Conservation (phyloP, 306 rosid genomes). For the Cicer judaicum region DNA sequence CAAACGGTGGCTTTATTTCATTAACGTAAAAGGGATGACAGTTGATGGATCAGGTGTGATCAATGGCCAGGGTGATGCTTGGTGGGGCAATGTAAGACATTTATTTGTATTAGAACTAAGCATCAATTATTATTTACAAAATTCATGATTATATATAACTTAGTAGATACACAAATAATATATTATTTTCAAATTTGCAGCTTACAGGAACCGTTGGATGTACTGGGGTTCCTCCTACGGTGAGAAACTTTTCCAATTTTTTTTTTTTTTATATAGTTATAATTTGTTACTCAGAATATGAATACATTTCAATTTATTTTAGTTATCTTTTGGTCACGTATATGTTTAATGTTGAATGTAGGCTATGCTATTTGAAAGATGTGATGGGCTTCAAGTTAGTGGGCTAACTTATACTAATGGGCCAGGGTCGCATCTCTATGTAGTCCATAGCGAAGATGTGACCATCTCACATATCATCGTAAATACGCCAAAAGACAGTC, state of each 20-base stretch:
- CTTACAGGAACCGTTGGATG: slow-evolving; percentile 8
- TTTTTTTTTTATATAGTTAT: no score
- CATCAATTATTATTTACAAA: not conserved
- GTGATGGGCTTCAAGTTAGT: slow-evolving; percentile 39
- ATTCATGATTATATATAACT: not conserved
- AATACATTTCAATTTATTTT: no score
- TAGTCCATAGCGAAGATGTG: slow-evolving; percentile 27
- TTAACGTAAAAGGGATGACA: not conserved
- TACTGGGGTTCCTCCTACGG: slow-evolving; percentile 1
- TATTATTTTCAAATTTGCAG: slow-evolving; percentile 29
- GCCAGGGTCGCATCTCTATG: slow-evolving; percentile 34
- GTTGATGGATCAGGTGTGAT: slow-evolving; percentile 42
- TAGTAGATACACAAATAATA: not conserved
- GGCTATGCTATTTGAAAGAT: slow-evolving; percentile 39
- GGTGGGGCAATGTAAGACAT: slow-evolving; percentile 42
- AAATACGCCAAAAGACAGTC: not conserved
- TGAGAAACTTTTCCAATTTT: not conserved
- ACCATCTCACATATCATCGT: slow-evolving; percentile 20
- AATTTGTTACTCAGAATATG: no score
- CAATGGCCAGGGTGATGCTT: slow-evolving; percentile 43
- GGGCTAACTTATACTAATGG: slow-evolving; percentile 45
- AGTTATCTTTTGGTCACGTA: not conserved
- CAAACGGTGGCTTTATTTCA: slow-evolving; percentile 18
- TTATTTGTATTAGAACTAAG: not conserved
- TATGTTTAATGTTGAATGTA: not conserved